Evolutionary conservation across 768 basidiomycete genomes (phyloP).

Genomic region (Naganishia friedmannii): DNA sequence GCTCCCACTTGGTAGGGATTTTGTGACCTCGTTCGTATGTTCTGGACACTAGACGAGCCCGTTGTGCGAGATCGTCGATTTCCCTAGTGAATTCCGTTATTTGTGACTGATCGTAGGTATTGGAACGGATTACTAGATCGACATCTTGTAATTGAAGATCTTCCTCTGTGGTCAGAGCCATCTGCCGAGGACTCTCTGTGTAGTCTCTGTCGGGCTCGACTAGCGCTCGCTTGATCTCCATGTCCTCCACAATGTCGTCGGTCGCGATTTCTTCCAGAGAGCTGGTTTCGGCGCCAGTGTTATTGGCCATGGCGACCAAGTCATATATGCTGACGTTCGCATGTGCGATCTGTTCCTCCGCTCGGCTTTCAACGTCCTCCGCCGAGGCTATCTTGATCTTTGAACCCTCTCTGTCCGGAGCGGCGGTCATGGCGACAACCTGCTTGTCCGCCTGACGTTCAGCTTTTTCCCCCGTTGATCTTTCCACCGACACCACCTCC

Average conservation of each 20-base stretch:
- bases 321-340: background rate
- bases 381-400: no score
- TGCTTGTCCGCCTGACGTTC: no score
- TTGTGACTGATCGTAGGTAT: background rate
- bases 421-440: no score
- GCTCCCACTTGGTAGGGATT: slow-evolving; percentile 65
- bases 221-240: slow-evolving; percentile 16
- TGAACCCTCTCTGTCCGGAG: no score
- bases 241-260: slow-evolving; percentile 28
- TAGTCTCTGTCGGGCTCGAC: slow-evolving; percentile 27
- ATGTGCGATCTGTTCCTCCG: no score
- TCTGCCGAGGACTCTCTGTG: slow-evolving; percentile 44
- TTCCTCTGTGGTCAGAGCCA: slow-evolving; percentile 34
- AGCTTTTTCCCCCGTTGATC: no score
- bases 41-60: slow-evolving; percentile 30
- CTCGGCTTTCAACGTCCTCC: no score
- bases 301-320: background rate
- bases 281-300: background rate
- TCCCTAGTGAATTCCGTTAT: slow-evolving; percentile 9
- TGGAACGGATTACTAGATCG: background rate
- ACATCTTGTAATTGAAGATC: slow-evolving; percentile 13
- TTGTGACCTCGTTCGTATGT: slow-evolving; percentile 41
- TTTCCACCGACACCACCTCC: no score
- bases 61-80: background rate
- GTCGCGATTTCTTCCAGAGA: background rate